Evolutionary conservation across 2,329 filamentous ascomycete genomes (phyloP).

Genomic region (Blumeriella jaapii): DNA sequence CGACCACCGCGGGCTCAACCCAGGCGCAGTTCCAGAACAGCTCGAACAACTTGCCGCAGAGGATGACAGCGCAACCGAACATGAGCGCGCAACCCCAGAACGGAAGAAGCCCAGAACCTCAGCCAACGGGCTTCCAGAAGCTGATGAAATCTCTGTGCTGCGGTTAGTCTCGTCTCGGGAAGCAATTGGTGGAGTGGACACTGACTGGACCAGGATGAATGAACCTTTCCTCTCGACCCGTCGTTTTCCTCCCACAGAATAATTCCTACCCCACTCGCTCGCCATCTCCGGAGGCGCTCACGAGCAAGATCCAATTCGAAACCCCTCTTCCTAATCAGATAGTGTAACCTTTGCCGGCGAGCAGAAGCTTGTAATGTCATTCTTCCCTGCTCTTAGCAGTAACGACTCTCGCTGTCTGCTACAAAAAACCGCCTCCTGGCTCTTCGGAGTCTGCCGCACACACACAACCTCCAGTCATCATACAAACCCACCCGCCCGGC

Average conservation of each 20-base stretch:
- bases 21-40: constrained; percentile 96
- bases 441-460: constrained; percentile 10
- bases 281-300: constrained; percentile 17
- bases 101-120: constrained; percentile 51
- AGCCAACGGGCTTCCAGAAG: constrained; percentile 79
- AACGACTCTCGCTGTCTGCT: constrained; percentile 23
- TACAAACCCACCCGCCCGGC: constrained; percentile 11
- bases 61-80: constrained; percentile 48
- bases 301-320: constrained; percentile 17
- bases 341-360: constrained; percentile 13
- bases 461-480: constrained; percentile 7
- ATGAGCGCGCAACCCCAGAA: constrained; percentile 46
- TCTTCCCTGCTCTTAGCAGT: constrained; percentile 19
- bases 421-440: constrained; percentile 13
- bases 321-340: constrained; percentile 20
- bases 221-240: constrained; percentile 10
- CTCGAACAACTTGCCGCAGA: constrained; percentile 69
- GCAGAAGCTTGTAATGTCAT: constrained; percentile 15
- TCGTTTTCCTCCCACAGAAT: constrained; percentile 4
- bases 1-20: constrained; percentile 79
- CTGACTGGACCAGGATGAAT: constrained; percentile 24
- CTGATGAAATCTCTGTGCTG: constrained; percentile 89
- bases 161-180: constrained; percentile 41
- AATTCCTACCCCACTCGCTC: constrained; percentile 4
- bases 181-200: constrained; percentile 5